Conservation (phyloP, 129 eudicot genomes). For the Chrysanthemum lavandulifolium region DNA sequence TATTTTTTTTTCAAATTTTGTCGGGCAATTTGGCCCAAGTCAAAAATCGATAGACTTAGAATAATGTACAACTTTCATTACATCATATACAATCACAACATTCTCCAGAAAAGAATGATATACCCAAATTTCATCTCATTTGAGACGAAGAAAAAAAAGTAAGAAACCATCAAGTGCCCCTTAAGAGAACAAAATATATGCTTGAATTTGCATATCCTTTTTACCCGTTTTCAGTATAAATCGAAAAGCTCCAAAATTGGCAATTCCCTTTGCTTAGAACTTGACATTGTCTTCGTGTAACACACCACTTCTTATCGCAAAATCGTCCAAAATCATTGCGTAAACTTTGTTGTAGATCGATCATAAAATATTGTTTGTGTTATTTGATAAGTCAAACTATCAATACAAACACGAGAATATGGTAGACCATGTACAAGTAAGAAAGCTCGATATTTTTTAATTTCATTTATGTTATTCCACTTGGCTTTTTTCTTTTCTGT, state of each 20-base stretch:
- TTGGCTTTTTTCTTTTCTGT: too few species aligned
- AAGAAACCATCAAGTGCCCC: not conserved
- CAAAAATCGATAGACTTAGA: not conserved
- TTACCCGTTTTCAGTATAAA: slow-evolving; percentile 8
- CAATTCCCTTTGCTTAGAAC: slow-evolving; percentile 44
- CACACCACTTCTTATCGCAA: slow-evolving; percentile 91
- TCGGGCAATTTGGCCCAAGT: not conserved
- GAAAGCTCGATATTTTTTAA: too few species aligned
- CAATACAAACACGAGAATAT: too few species aligned
- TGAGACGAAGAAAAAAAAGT: not conserved
- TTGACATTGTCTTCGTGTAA: slow-evolving; percentile 80
- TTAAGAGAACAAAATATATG: slow-evolving; percentile 9
- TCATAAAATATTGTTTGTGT: not conserved
- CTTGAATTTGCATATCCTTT: slow-evolving; percentile 3
- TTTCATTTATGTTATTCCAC: too few species aligned
- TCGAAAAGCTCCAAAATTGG: slow-evolving; percentile 15
- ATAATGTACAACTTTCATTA: slow-evolving; percentile 15
- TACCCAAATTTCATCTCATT: slow-evolving; percentile 7
- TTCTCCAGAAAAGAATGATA: slow-evolving; percentile 5
- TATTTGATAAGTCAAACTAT: too few species aligned
- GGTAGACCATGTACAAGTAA: too few species aligned
- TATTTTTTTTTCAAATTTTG: too few species aligned
- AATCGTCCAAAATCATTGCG: not conserved
- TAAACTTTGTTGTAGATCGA: not conserved
- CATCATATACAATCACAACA: slow-evolving; percentile 9